Percentiles rank a stretch among this genome's conserved stretches.
phyloP scores from a whole-genome alignment of 805 yeast species.

The Clavispora carvajalis region DNA sequence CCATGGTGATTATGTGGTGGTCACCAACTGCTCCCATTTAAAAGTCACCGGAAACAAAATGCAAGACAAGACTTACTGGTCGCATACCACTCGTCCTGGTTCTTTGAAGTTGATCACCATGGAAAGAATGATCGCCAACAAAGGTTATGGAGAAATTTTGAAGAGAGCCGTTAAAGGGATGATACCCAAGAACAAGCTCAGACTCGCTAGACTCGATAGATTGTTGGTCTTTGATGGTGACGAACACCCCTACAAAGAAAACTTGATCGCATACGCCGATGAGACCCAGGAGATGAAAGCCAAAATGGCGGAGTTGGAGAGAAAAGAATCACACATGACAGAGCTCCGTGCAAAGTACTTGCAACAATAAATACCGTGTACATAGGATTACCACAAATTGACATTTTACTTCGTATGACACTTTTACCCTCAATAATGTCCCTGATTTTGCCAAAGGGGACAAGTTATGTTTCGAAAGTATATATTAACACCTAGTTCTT shows the following conservation, averaged over 20 bases:
- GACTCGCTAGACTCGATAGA: slow-evolving; percentile 75
- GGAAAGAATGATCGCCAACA: slow-evolving; percentile 67
- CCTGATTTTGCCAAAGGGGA: slow-evolving; percentile 1
- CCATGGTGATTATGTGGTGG: slow-evolving; percentile 95
- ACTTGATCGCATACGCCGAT: slow-evolving; percentile 81
- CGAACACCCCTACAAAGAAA: slow-evolving; percentile 79
- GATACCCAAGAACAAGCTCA: slow-evolving; percentile 87
- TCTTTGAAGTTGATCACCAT: slow-evolving; percentile 77
- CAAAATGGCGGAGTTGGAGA: slow-evolving; percentile 36
- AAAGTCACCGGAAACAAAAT: slow-evolving; percentile 84
- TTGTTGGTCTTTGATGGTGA: slow-evolving; percentile 84
- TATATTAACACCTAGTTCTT: slow-evolving; percentile 1
- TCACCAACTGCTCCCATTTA: slow-evolving; percentile 80
- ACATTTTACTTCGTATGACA: not conserved
- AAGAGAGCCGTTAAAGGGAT: slow-evolving; percentile 88
- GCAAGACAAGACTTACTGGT: slow-evolving; percentile 76
- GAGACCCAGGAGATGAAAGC: slow-evolving; percentile 52
- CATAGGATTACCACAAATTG: slow-evolving; percentile 2
- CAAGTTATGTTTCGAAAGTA: not conserved
- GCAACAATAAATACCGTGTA: slow-evolving; percentile 13
- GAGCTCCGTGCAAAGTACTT: slow-evolving; percentile 33
- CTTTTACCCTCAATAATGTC: not conserved
- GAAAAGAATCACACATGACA: slow-evolving; percentile 25
- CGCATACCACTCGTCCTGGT: slow-evolving; percentile 89
- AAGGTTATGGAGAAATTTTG: slow-evolving; percentile 85